Evolutionary conservation across 257 asterid species (phyloP), one percentile per base, ranked within the genome.

Genomic region (Solanum chilense): DNA sequence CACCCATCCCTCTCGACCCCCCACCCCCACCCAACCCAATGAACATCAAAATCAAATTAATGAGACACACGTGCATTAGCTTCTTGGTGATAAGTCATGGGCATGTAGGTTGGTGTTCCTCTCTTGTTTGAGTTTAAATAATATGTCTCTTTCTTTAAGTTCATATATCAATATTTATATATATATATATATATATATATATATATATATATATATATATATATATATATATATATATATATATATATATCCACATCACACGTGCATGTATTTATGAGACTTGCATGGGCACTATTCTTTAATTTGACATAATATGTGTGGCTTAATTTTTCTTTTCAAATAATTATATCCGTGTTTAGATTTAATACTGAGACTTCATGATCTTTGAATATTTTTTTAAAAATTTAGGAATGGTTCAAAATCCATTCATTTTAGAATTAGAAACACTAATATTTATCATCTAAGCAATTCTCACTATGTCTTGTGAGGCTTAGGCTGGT

Each of bases 21-120:
- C 39, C 6, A 12, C 1, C 37, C n/a, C 76, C 76, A 1, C 45
- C 49, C 44, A 10, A 74, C 9, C 31, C 52, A 23, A 76, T 3
- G 13, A 18, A 49, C 85, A 47, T 81, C 12, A 81, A 29, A 31
- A 81, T 81, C 69, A 60, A 90, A 87, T 91, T 80, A 92, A 88
- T 93, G 92, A 91, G 73, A 80, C 95, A 89, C 93, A 91, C 94
- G 93, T 91, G 90, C 92, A 88, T 88, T 88, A 62, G 84, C 29
- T 73, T 29, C 49, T 76, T 87, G 39, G 73, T 82, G 86, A 29
- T 14, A 70, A 56, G 70, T 44, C 82, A 70, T 42, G 88, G 85
- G 71, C 69, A 37, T 77, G 52, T 52, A 52, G 64, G 60, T n/a
- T n/a, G 39, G 64, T 71, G 86, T 85, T 64, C 86, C 69, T 49